Evolutionary conservation across 495 filamentous ascomycete genomes (phyloP), one percentile per base, ranked within the genome.

Genomic region (Penicillium egyptiacum): DNA sequence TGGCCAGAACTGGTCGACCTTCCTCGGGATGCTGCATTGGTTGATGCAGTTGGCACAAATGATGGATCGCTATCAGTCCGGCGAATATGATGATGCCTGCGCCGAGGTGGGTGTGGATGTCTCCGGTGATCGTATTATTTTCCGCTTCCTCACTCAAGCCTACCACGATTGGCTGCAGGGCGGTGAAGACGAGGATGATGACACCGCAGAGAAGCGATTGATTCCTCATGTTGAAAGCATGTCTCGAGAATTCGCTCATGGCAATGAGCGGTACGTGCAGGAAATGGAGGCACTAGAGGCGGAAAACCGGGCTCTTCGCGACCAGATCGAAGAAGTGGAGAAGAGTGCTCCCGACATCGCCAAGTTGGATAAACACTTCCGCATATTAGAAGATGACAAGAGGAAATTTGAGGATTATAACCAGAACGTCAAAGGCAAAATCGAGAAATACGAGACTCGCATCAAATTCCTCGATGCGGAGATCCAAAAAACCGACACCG

Each of bases 41-140:
- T 88, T 99, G 84, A 95, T 99, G 92, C 92, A 97, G 70, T 75
- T 98, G 45, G 90, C 91, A 12, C 82, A 88, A 51, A 96, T 96
- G 85, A 86, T 96, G 73, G 91, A 98, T 53, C 74, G 86, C 10
- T 97, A 88, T 66, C 72, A 80, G 3, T 58, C 72, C 22, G 85
- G 90, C 33, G 83, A 86, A 43, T 98, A 95, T 69, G 91, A 97
- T 58, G 88, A 96, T 43, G 91, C 91, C 0, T 96, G 92, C 63
- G 82, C 83, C 16, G 92, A 96, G 61, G 86, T 82, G 45, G 95
- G 94, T 20, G 82, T 93, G 11, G 94, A 98, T 70, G 86, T 97
- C 12, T 84, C 75, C 6, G 87, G 89, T 2, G 93, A 98, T 68
- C 85, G 90, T 44, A 96, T 99, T 64, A 92, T 96, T 54, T 97